Base-by-base conservation (phyloP, 2,329 filamentous ascomycete species). In the Sclerotinia glacialis region DNA sequence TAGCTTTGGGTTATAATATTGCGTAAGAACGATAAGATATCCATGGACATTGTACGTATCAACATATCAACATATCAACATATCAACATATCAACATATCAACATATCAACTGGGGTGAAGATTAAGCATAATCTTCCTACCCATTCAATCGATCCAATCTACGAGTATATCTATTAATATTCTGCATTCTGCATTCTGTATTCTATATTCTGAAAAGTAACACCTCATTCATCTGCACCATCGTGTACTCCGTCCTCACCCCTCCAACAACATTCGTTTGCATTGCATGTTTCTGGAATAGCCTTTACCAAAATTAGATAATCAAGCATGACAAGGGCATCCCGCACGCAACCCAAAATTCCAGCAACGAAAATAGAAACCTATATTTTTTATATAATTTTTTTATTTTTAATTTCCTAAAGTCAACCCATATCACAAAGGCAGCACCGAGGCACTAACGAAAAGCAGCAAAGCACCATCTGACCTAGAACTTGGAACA, bases 241-340 rank as follows among this genome's bases (percentile, higher is more conserved):
- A 31, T 53, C 18, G 18, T 53, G 37, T 14, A 14, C 50, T n/a
- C 34, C 50, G 50, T 53, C 2, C 18, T 18, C 8, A 55, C 53
- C 40, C 53, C 52, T 23, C 21, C 31, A 12, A 26, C 12, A 18
- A 23, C 14, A 14, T 1, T 26, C 54, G n/a, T 42, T 23, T 23
- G n/a, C 37, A 40, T 40, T 40, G 46, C 21, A 23, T 26, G 46
- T 49, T 49, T 56, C 54, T 40, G 54, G 34, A 42, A 56, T 23
- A 16, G 37, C 28, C 28, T 46, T 42, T 21, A n/a, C 60, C 60
- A 63, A 63, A 63, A 63, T 64, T 64, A 64, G 61, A 64, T 55
- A 64, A 63, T 44, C 60, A 42, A n/a, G 55, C 28, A n/a, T n/a
- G n/a, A n/a, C n/a, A n/a, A n/a, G n/a, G n/a, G n/a, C n/a, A 42